These are phyloP conservation scores for Metschnikowia sp. DNA, from an alignment of 805 yeast genomes.

Conservation along the genomic window DNA sequence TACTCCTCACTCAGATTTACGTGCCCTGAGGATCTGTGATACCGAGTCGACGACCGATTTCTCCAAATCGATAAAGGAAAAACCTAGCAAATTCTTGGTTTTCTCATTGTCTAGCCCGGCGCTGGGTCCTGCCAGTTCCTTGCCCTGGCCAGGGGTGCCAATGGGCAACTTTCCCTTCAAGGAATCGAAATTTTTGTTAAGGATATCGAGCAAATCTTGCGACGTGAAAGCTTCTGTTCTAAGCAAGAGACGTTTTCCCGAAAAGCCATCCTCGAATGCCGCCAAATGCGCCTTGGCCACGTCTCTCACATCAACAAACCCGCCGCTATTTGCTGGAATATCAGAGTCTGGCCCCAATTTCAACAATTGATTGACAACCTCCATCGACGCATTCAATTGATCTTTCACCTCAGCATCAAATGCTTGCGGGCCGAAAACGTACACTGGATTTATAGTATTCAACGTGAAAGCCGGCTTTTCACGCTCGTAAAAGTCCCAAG, in stretches of 20 bases:
- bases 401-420: constrained; percentile 31
- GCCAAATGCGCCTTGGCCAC: constrained; percentile 14
- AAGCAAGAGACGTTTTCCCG: constrained; percentile 29
- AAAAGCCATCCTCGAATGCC: constrained; percentile 19
- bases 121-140: constrained; percentile 19
- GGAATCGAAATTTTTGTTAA: constrained; percentile 39
- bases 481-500: constrained; percentile 48
- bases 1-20: too few species aligned
- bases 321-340: not conserved
- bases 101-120: constrained; percentile 10
- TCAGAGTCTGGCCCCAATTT: not conserved
- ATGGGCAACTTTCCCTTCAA: constrained; percentile 42
- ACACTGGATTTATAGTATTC: constrained; percentile 41
- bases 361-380: constrained; percentile 1
- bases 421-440: constrained; percentile 52
- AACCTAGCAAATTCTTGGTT: constrained; percentile 12
- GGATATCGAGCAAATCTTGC: constrained; percentile 30
- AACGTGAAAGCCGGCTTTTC: constrained; percentile 37
- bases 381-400: constrained; percentile 24
- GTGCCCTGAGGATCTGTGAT: constrained; percentile 4
- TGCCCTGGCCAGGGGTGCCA: constrained; percentile 40
- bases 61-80: constrained; percentile 25
- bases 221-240: constrained; percentile 20
- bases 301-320: constrained; percentile 19
- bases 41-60: constrained; percentile 32